These are phyloP conservation scores for Leptographium wingfieldii DNA, from an alignment of 2,329 filamentous ascomycete genomes.

Conservation along the genomic window DNA sequence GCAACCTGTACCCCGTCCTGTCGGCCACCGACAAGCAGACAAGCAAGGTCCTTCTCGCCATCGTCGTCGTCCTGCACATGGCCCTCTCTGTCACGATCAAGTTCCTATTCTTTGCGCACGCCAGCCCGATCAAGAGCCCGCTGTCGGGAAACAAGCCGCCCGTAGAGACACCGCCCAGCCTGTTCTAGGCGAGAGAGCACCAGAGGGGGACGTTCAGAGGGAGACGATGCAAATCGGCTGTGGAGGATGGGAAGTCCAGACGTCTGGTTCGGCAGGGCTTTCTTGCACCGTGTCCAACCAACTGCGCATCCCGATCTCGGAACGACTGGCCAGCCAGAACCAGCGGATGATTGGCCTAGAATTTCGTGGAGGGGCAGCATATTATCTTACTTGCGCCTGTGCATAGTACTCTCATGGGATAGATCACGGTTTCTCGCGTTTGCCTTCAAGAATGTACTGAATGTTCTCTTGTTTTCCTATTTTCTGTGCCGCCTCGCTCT, in stretches of 20 bases:
- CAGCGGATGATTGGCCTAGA: not conserved
- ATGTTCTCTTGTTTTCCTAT: not conserved
- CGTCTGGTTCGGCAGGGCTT: no score
- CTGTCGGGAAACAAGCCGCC: not conserved
- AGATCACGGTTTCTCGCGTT: not conserved
- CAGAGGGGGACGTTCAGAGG: not conserved
- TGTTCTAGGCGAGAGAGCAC: not conserved
- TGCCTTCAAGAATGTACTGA: not conserved
- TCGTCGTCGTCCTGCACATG: constrained; percentile 75
- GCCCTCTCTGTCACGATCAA: constrained; percentile 92
- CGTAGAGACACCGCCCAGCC: not conserved
- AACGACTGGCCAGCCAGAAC: not conserved
- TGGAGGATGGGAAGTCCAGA: not conserved
- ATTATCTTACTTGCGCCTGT: not conserved
- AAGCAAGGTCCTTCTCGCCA: constrained; percentile 72
- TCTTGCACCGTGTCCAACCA: no score
- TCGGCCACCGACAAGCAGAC: constrained; percentile 87
- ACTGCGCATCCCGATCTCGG: no score
- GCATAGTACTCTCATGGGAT: not conserved
- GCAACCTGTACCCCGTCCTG: constrained; percentile 83
- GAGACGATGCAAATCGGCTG: not conserved
- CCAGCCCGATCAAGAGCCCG: constrained; percentile 36
- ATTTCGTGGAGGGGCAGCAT: not conserved
- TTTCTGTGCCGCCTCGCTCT: no score
- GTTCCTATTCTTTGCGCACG: constrained; percentile 86